A percentile compares a stretch with the other conserved stretches of the same genome.
Evolutionary conservation across 371 early-diverging fungal genomes (phyloP).

Genomic region (Conidiobolus incongruus): DNA sequence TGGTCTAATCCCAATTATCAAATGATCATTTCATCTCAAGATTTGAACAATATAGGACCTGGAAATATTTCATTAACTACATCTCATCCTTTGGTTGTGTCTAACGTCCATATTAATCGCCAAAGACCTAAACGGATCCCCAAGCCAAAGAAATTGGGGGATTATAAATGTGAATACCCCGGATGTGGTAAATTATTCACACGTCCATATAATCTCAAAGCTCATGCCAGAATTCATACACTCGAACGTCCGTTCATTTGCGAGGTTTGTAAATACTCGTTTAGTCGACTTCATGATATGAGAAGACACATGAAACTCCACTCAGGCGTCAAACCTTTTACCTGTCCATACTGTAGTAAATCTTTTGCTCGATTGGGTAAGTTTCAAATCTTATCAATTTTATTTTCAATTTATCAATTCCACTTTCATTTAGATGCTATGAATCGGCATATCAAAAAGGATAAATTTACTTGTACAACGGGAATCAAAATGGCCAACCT

Average conservation of each 20-base stretch:
- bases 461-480: neutral
- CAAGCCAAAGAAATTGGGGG: too few species aligned
- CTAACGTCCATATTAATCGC: too few species aligned
- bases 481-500: too few species aligned
- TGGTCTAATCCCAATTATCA: too few species aligned
- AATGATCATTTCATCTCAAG: too few species aligned
- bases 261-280: constrained; percentile 25
- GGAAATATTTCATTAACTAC: too few species aligned
- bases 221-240: constrained; percentile 54
- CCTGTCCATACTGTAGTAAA: constrained; percentile 33
- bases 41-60: too few species aligned
- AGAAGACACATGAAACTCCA: constrained; percentile 57
- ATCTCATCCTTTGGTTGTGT: too few species aligned
- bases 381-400: neutral
- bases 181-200: constrained; percentile 51
- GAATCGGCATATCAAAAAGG: neutral
- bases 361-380: constrained; percentile 50
- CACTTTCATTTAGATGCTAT: too few species aligned
- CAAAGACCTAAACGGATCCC: too few species aligned
- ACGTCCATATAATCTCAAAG: constrained; percentile 58
- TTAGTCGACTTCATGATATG: constrained; percentile 54
- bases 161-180: constrained; percentile 17
- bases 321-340: constrained; percentile 33
- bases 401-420: neutral
- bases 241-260: constrained; percentile 49